These are phyloP conservation scores for Cutaneotrichosporon daszewskae DNA, from an alignment of 1,284 basidiomycete genomes.

Conservation along the genomic window DNA sequence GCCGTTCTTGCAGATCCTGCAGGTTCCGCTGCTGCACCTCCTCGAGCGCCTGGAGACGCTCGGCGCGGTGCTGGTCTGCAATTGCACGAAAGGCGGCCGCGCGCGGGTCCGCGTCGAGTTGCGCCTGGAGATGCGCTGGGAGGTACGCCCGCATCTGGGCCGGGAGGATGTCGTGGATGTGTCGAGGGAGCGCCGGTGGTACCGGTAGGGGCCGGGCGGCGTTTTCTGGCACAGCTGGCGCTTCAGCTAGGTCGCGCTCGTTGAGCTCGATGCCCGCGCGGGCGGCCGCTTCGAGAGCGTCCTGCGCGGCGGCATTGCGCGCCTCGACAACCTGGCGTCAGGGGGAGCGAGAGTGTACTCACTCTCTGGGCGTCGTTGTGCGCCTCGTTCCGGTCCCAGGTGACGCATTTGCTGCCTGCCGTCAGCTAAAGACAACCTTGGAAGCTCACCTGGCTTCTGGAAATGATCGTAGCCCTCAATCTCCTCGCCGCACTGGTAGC, in stretches of 20 bases:
- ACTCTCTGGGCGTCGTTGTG: conserved; percentile 54
- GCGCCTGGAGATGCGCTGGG: too few species aligned
- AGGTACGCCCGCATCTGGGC: too few species aligned
- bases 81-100: too few species aligned
- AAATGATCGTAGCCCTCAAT: conserved; percentile 70
- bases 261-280: conserved; percentile 47
- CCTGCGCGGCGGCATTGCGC: conserved; percentile 48
- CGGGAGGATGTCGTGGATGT: too few species aligned
- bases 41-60: too few species aligned
- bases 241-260: conserved; percentile 54
- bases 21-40: too few species aligned
- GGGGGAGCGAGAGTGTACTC: conserved; percentile 17
- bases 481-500: conserved; percentile 67
- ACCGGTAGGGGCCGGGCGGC: too few species aligned
- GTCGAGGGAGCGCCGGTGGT: too few species aligned
- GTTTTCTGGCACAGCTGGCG: too few species aligned
- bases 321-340: conserved; percentile 61
- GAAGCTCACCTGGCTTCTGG: conserved; percentile 43
- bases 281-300: not conserved
- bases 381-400: conserved; percentile 58
- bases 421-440: not conserved
- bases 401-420: conserved; percentile 52
- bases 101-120: too few species aligned
- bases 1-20: too few species aligned
- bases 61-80: too few species aligned